Base-by-base conservation (phyloP, 2,329 filamentous ascomycete genomes). In the Aschersonia sp. region DNA sequence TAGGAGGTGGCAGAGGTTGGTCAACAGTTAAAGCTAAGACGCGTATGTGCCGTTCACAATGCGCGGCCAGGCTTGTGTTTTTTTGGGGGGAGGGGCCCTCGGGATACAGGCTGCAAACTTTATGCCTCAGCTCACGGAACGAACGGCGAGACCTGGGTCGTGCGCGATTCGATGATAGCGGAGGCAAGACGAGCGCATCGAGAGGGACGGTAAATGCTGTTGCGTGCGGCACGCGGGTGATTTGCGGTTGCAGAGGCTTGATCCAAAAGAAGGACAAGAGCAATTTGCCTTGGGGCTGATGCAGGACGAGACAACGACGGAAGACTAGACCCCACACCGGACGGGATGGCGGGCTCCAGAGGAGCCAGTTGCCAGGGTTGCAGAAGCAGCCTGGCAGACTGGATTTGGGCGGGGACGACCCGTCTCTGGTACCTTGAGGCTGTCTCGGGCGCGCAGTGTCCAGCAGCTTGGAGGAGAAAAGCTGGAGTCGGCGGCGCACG, bases 321-420 rank as follows among this genome's bases (percentile, higher is more conserved):
- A 44, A 35, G 37, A 40, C 7, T 29, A 39, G 48, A 47, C 50
- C 49, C 53, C 53, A 52, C 52, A 42, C 48, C 32, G 39, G 50
- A 50, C 50, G 52, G 49, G 50, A 53, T 50, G 52, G 49, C 52
- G 48, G 53, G 48, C 48, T 47, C 47, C 50, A 50, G 54, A 53
- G 41, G 31, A 43, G 44, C 46, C 53, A 55, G 54, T 29, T 30
- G 57, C 59, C 59, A 58, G 62, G 58, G 54, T 58, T 52, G 56
- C 52, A 60, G 56, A 57, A 60, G 56, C 46, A 44, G 45, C 42
- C 35, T 37, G 35, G 35, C 35, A 37, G 35, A 12, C 8, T 37
- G 22, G 46, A 42, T 12, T 37, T 33, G 43, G 46, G 47, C 47
- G 45, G 44, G 45, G 49, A 45, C 46, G 43, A 47, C 45, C 41